phyloP scores from a whole-genome alignment of 2,329 filamentous ascomycete genomes.

The Epichloe festucae region DNA sequence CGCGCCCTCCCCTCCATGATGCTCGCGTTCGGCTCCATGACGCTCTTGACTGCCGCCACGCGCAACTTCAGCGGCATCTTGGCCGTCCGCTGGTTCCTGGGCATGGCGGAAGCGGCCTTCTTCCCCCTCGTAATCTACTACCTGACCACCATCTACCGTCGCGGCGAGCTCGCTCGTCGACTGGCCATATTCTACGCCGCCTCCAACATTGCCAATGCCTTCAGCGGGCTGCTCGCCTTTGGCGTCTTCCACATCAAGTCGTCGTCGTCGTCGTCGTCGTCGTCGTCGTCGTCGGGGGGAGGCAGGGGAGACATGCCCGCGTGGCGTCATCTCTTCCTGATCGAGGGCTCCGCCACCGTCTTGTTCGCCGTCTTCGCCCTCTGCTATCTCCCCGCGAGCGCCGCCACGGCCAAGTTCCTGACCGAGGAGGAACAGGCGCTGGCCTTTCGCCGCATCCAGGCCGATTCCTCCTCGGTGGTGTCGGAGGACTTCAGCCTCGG shows the following conservation, averaged over 20 bases:
- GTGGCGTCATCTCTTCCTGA: conserved; percentile 41
- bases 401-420: conserved; percentile 52
- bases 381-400: conserved; percentile 56
- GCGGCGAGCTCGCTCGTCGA: conserved; percentile 30
- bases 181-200: conserved; percentile 62
- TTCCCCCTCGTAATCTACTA: conserved; percentile 42
- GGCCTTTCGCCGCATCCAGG: conserved; percentile 60
- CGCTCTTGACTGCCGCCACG: conserved; percentile 42
- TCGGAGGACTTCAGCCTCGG: conserved; percentile 37
- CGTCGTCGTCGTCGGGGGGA: too few relatives aligned
- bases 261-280: too few relatives aligned
- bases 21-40: conserved; percentile 57
- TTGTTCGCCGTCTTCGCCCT: conserved; percentile 51
- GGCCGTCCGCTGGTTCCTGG: conserved; percentile 34
- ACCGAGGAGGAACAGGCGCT: conserved; percentile 52
- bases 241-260: conserved; percentile 34
- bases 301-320: conserved; percentile 16
- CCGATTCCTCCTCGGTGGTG: conserved; percentile 56
- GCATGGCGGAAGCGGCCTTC: conserved; percentile 44
- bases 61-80: conserved; percentile 36
- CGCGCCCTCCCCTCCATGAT: conserved; percentile 58
- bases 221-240: conserved; percentile 33
- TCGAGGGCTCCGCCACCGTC: conserved; percentile 45
- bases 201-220: conserved; percentile 56
- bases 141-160: conserved; percentile 37